Conservation (phyloP, 2,329 filamentous ascomycete genomes). For the Claviceps monticola region DNA sequence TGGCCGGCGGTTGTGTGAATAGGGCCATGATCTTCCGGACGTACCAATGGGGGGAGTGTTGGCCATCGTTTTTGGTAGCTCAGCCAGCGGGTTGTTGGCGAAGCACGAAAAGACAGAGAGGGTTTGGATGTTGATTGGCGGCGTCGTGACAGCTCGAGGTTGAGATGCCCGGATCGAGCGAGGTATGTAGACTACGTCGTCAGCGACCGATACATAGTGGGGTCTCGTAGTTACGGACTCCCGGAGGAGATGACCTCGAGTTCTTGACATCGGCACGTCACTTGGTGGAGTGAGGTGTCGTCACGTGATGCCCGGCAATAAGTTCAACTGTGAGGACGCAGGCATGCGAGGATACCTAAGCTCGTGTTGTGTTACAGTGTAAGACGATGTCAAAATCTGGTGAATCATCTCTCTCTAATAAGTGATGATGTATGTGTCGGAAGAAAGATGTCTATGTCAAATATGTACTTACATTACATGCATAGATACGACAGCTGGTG, state of each 20-base stretch:
- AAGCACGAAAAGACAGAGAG: neutral
- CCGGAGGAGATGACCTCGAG: no score
- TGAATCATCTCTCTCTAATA: no score
- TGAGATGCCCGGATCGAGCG: neutral
- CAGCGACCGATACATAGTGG: constrained; percentile 1
- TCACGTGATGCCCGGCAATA: constrained; percentile 24
- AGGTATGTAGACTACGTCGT: constrained; percentile 3
- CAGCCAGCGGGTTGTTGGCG: neutral
- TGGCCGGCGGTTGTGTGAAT: neutral
- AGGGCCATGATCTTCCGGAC: constrained; percentile 11
- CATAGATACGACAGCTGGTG: no score
- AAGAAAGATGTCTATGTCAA: no score
- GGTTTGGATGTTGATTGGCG: constrained; percentile 5
- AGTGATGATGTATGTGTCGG: no score
- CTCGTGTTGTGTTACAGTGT: no score
- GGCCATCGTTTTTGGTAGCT: constrained; percentile 29
- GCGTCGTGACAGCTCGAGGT: constrained; percentile 1
- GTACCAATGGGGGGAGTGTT: constrained; percentile 40
- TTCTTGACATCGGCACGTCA: constrained; percentile 8
- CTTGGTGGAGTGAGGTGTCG: neutral
- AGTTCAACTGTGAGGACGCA: no score
- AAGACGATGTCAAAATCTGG: no score
- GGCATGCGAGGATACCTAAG: no score
- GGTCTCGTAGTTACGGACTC: constrained; percentile 9
- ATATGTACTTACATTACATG: no score